Conservation (phyloP, 768 basidiomycete species). For the Albatrellus ellisii region DNA sequence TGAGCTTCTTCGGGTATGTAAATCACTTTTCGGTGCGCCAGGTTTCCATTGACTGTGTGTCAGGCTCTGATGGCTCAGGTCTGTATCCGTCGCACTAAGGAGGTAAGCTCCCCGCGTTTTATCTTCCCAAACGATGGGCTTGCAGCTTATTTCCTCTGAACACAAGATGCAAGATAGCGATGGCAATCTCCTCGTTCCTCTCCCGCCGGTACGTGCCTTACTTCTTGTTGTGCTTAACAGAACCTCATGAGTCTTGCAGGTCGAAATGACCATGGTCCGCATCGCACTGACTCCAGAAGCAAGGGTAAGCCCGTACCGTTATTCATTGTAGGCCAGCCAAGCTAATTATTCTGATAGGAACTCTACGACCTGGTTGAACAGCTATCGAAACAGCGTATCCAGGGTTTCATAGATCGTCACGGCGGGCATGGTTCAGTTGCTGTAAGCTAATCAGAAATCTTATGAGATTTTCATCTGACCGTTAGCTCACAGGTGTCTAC, state of each 20-base stretch:
- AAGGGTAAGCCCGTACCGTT: conserved; percentile 27
- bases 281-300: conserved; percentile 53
- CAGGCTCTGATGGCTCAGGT: conserved; percentile 68
- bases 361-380: conserved; percentile 62
- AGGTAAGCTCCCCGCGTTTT: conserved; percentile 26
- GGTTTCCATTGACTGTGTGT: conserved; percentile 4
- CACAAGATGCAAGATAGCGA: conserved; percentile 69
- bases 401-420: conserved; percentile 32
- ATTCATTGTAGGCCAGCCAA: background rate
- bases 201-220: conserved; percentile 44
- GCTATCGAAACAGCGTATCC: conserved; percentile 48
- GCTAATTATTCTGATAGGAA: conserved; percentile 21
- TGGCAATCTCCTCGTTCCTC: conserved; percentile 58
- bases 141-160: background rate
- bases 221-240: background rate
- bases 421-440: conserved; percentile 29
- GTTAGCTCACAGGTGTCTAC: conserved; percentile 36
- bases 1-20: conserved; percentile 50
- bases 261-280: conserved; percentile 65
- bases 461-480: conserved; percentile 3
- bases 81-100: conserved; percentile 77
- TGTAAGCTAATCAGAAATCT: conserved; percentile 9
- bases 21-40: background rate
- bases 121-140: background rate
- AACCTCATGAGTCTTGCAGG: conserved; percentile 25